phyloP scores from a whole-genome alignment of 345 rosid species.

The Lumnitzera racemosa region DNA sequence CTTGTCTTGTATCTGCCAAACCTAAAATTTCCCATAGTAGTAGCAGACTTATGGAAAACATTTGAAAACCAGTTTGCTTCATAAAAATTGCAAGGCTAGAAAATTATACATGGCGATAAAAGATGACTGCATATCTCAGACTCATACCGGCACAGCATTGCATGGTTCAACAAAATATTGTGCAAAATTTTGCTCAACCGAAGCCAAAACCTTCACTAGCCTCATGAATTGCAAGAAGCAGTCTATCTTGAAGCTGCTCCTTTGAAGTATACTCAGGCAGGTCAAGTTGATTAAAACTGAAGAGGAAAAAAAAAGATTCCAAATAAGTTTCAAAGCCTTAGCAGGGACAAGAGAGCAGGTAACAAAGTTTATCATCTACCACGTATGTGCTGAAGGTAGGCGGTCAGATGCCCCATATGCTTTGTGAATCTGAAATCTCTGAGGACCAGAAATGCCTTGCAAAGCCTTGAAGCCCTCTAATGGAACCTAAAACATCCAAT shows the following conservation, averaged over 20 bases:
- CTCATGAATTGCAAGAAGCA: slow-evolving; percentile 93
- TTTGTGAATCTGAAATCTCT: slow-evolving; percentile 92
- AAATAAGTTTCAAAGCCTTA: background rate
- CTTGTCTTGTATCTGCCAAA: too few species aligned
- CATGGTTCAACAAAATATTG: too few species aligned
- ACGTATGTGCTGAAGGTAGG: slow-evolving; percentile 94
- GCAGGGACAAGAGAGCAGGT: background rate
- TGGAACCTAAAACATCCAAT: slow-evolving; percentile 56
- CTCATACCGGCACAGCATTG: background rate
- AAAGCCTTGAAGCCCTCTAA: slow-evolving; percentile 86
- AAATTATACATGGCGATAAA: too few species aligned
- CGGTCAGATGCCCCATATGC: slow-evolving; percentile 93
- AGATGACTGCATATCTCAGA: background rate
- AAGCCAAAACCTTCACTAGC: slow-evolving; percentile 97
- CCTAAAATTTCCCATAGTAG: too few species aligned
- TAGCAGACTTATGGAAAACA: too few species aligned
- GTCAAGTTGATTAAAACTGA: slow-evolving; percentile 95
- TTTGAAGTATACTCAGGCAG: slow-evolving; percentile 81
- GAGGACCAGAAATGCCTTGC: slow-evolving; percentile 98
- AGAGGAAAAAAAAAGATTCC: slow-evolving; percentile 3
- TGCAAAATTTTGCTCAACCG: slow-evolving; percentile 30
- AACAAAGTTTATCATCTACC: slow-evolving; percentile 29
- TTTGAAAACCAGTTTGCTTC: too few species aligned
- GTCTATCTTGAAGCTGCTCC: slow-evolving; percentile 77
- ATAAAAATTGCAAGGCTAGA: too few species aligned